phyloP scores from a whole-genome alignment of 345 rosid genomes.

The Litchi chinensis region DNA sequence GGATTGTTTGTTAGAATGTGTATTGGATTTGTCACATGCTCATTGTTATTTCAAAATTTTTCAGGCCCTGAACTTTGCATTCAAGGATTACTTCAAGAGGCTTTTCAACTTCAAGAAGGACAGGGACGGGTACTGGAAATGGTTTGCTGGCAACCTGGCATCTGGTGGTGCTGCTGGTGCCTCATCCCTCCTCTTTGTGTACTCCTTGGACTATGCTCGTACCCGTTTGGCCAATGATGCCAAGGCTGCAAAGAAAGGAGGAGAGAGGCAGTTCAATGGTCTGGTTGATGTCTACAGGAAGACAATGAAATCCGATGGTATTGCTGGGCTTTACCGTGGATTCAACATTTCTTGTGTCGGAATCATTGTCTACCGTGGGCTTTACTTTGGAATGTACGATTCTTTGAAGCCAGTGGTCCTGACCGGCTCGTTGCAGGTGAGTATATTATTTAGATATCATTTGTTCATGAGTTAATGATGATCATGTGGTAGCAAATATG shows the following conservation, averaged over 20 bases:
- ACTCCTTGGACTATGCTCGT: constrained; percentile 86
- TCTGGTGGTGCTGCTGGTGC: constrained; percentile 98
- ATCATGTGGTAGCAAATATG: neutral
- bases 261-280: constrained; percentile 88
- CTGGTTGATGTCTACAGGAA: constrained; percentile 78
- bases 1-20: neutral
- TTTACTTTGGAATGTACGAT: constrained; percentile 88
- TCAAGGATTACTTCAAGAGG: constrained; percentile 89
- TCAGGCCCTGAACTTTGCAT: constrained; percentile 92
- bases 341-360: constrained; percentile 87
- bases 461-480: neutral
- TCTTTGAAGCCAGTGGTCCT: constrained; percentile 82
- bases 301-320: constrained; percentile 69
- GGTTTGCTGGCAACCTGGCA: constrained; percentile 91
- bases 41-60: constrained; percentile 3
- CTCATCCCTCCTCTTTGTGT: constrained; percentile 78
- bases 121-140: constrained; percentile 87
- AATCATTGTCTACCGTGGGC: constrained; percentile 80
- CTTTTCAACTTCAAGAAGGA: constrained; percentile 92
- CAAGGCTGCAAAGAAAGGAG: constrained; percentile 85
- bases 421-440: constrained; percentile 60
- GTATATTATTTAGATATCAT: neutral
- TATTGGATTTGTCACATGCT: neutral
- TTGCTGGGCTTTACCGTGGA: constrained; percentile 90
- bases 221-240: constrained; percentile 92